Percentiles rank a stretch among this genome's conserved stretches.
Evolutionary conservation across 208 protist species (phyloP).

Genomic region (Acanthamoeba triangularis): DNA sequence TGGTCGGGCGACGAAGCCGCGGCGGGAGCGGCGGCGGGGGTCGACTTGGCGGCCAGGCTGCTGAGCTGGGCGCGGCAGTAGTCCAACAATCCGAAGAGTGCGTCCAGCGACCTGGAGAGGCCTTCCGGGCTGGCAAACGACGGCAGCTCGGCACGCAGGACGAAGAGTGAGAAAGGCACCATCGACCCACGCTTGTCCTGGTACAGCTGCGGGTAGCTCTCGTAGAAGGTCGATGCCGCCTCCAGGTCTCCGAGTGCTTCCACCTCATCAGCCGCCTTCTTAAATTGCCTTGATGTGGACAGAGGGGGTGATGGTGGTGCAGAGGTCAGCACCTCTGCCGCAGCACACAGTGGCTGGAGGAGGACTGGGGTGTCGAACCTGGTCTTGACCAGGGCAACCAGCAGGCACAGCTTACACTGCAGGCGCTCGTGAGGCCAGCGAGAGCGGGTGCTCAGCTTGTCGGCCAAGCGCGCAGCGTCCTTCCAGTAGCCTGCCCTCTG

Average conservation of each 20-base stretch:
- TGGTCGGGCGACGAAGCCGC: neutral
- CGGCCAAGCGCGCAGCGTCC: conserved; percentile 22
- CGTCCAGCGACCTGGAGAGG: conserved; percentile 5
- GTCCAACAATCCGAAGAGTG: conserved; percentile 29
- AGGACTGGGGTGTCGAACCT: neutral
- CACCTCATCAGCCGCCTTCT: neutral
- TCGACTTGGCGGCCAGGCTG: neutral
- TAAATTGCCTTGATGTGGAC: neutral
- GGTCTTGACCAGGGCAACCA: conserved; percentile 29
- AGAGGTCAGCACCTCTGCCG: too few relatives aligned
- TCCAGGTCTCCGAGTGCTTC: conserved; percentile 21
- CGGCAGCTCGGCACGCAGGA: conserved; percentile 63
- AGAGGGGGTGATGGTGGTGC: neutral
- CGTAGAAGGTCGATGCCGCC: conserved; percentile 30
- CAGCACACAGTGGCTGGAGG: neutral
- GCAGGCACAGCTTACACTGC: conserved; percentile 48
- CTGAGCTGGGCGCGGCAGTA: conserved; percentile 18
- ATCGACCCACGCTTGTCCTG: conserved; percentile 60
- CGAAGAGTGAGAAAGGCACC: conserved; percentile 56
- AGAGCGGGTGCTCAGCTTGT: conserved; percentile 19
- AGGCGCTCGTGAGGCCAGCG: conserved; percentile 39
- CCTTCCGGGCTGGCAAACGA: conserved; percentile 24
- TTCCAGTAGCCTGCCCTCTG: conserved; percentile 13
- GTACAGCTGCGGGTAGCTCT: conserved; percentile 57
- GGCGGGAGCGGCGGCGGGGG: neutral